Percentiles rank a stretch among this genome's conserved stretches.
These are phyloP conservation scores for Neurospora africana DNA, from an alignment of 495 filamentous ascomycete species.

Conservation along the genomic window DNA sequence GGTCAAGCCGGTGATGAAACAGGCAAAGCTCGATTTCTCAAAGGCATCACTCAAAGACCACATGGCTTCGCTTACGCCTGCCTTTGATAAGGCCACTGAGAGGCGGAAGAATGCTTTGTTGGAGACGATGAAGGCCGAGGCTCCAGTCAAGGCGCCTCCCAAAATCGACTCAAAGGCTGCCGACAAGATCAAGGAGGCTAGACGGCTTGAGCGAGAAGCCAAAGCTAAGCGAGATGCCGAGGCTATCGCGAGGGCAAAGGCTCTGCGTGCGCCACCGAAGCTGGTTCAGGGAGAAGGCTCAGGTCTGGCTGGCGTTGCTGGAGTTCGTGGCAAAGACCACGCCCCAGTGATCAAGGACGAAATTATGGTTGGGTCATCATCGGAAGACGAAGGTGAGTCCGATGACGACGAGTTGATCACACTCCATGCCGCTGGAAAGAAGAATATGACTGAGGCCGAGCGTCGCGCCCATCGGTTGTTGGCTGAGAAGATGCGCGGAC, in stretches of 20 bases:
- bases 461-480: conserved; percentile 38
- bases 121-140: conserved; percentile 4
- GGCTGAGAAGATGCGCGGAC: conserved; percentile 41
- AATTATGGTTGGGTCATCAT: conserved; percentile 85
- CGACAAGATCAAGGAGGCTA: conserved; percentile 53
- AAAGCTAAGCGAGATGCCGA: conserved; percentile 61
- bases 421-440: conserved; percentile 34
- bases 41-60: conserved; percentile 32
- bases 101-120: conserved; percentile 23
- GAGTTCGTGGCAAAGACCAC: conserved; percentile 69
- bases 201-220: conserved; percentile 61
- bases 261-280: conserved; percentile 44
- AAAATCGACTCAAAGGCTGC: conserved; percentile 21
- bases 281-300: conserved; percentile 64
- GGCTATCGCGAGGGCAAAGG: conserved; percentile 54
- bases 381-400: conserved; percentile 58
- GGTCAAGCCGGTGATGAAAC: conserved; percentile 39
- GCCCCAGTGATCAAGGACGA: conserved; percentile 50
- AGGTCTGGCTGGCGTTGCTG: conserved; percentile 58
- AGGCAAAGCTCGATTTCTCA: conserved; percentile 55
- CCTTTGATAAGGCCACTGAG: conserved; percentile 28
- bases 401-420: conserved; percentile 35
- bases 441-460: conserved; percentile 41
- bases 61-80: conserved; percentile 24
- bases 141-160: conserved; percentile 10